Evolutionary conservation across 495 filamentous ascomycete genomes (phyloP).

Genomic region (Penicillium cataractarum): DNA sequence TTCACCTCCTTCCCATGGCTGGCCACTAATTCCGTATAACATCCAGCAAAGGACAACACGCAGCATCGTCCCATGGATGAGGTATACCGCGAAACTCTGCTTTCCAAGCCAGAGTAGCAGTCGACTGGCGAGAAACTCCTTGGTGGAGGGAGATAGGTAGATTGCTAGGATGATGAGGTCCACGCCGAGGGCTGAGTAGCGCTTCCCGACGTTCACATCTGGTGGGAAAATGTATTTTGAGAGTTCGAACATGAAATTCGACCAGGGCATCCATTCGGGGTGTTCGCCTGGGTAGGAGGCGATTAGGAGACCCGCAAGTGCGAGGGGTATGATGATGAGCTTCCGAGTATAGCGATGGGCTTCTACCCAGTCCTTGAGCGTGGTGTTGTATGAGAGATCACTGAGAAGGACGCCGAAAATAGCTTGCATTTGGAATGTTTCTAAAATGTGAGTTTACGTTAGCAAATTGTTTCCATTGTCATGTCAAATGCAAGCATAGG

Average conservation of each 20-base stretch:
- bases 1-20: constrained; percentile 52
- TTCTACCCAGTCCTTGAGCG: constrained; percentile 23
- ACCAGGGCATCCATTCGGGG: constrained; percentile 64
- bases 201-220: constrained; percentile 53
- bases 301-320: constrained; percentile 62
- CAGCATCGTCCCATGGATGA: constrained; percentile 68
- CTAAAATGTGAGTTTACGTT: constrained; percentile 14
- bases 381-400: constrained; percentile 47
- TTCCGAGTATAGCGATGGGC: constrained; percentile 55
- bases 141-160: constrained; percentile 60
- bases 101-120: constrained; percentile 68
- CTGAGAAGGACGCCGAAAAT: constrained; percentile 67
- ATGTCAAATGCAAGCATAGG: no score
- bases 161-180: constrained; percentile 61
- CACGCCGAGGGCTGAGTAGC: constrained; percentile 61
- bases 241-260: constrained; percentile 48
- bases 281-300: constrained; percentile 65
- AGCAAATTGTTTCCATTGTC: not conserved
- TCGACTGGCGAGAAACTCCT: constrained; percentile 59
- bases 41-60: constrained; percentile 66
- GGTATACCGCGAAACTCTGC: constrained; percentile 72
- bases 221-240: constrained; percentile 58
- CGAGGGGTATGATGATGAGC: constrained; percentile 64
- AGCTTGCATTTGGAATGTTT: constrained; percentile 60
- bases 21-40: constrained; percentile 59